Conservation (phyloP, 2,329 filamentous ascomycete genomes). For the Colletotrichum tropicale region DNA sequence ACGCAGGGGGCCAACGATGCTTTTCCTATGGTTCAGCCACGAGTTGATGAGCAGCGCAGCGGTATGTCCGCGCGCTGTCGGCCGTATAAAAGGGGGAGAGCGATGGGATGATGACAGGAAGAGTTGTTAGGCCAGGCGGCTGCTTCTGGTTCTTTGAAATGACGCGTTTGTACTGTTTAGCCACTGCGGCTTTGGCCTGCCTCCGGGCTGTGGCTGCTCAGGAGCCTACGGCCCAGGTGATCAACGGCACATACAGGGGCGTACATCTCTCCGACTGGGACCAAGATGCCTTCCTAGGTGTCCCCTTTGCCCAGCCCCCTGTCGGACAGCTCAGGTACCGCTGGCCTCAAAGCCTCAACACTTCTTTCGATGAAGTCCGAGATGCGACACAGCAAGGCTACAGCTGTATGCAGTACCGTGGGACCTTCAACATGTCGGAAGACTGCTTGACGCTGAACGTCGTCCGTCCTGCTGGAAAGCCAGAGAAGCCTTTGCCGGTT, state of each 20-base stretch:
- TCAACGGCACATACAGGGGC: slow-evolving; percentile 39
- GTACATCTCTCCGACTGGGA: slow-evolving; percentile 34
- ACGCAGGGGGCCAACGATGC: background rate
- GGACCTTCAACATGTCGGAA: slow-evolving; percentile 47
- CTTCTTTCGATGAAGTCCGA: slow-evolving; percentile 40
- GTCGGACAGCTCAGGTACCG: slow-evolving; percentile 38
- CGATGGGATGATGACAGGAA: background rate
- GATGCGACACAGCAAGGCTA: slow-evolving; percentile 46
- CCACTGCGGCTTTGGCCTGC: slow-evolving; percentile 3
- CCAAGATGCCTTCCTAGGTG: slow-evolving; percentile 45
- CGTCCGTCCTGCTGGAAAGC: slow-evolving; percentile 41
- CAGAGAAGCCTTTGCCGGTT: slow-evolving; percentile 40
- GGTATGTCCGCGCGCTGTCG: background rate
- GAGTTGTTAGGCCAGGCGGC: background rate
- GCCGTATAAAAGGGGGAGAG: background rate
- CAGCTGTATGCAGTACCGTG: slow-evolving; percentile 51
- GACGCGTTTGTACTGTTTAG: background rate
- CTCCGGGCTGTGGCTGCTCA: background rate
- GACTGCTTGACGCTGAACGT: slow-evolving; percentile 52
- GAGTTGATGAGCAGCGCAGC: background rate
- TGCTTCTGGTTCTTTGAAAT: background rate
- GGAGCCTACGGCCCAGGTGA: slow-evolving; percentile 23
- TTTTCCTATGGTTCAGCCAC: background rate
- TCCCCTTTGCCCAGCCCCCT: slow-evolving; percentile 38
- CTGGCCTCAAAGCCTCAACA: slow-evolving; percentile 39